Evolutionary conservation across 768 basidiomycete genomes (phyloP).

Genomic region (Phaeotremella skinneri): DNA sequence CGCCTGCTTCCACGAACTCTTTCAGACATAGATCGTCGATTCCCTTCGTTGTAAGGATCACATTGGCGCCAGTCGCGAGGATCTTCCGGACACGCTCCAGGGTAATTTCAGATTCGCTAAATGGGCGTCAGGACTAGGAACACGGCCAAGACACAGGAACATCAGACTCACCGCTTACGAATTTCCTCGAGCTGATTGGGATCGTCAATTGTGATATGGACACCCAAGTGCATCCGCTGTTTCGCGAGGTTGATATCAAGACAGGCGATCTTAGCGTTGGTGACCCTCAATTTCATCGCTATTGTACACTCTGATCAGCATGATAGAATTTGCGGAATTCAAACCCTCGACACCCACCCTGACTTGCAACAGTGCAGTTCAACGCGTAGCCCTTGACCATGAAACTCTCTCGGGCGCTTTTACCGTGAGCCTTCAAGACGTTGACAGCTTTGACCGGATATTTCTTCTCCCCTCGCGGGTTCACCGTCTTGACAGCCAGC

Average conservation of each 20-base stretch:
- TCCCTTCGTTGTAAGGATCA: conserved; percentile 94
- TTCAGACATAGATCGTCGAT: conserved; percentile 98
- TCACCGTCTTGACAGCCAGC: conserved; percentile 92
- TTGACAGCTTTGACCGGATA: conserved; percentile 99
- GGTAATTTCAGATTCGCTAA: conserved; percentile 90
- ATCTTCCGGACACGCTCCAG: conserved; percentile 95
- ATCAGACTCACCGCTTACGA: conserved; percentile 68
- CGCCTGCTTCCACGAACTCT: conserved; percentile 97
- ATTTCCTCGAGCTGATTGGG: conserved; percentile 96
- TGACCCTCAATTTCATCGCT: conserved; percentile 98
- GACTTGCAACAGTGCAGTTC: conserved; percentile 97
- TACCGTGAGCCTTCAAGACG: conserved; percentile 94
- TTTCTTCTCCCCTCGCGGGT: conserved; percentile 90
- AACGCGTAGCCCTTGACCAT: conserved; percentile 95
- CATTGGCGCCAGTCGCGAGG: conserved; percentile 91
- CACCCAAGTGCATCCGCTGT: conserved; percentile 92
- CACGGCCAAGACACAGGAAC: background rate
- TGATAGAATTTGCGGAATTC: background rate
- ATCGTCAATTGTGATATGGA: conserved; percentile 95
- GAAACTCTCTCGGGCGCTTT: conserved; percentile 88
- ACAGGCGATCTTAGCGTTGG: conserved; percentile 94
- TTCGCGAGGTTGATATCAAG: conserved; percentile 97
- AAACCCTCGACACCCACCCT: conserved; percentile 62
- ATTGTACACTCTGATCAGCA: conserved; percentile 2
- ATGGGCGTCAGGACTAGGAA: background rate